Base-by-base conservation (phyloP, 2,329 filamentous ascomycete genomes). In the Xylariomycetidae sp. region DNA sequence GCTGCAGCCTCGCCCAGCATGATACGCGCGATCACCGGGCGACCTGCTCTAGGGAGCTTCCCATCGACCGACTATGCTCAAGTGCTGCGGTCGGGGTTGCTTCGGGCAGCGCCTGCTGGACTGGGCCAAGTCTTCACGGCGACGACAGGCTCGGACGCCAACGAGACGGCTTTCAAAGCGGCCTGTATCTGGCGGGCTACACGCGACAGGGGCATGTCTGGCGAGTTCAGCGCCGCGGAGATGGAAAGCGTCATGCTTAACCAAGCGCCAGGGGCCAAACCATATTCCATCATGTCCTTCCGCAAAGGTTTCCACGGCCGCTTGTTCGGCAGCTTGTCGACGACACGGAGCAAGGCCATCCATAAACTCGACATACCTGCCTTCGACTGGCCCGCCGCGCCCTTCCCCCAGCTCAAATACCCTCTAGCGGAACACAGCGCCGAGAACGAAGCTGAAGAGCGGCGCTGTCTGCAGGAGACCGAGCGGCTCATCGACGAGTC, bases 311-410 rank as follows among this genome's bases (percentile, higher is more conserved):
- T 95, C 74, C 88, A 95, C 67, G 88, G 88, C 47, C 86, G 88
- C 46, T 76, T 94, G 29, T 94, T 95, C 51, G 88, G 86, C 54
- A 82, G 76, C 38, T 74, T 95, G 35, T 90, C 85, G 40, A 94
- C 87, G 37, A 95, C 88, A 10, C 83, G 88, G 57, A 89, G 82
- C 62, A 95, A 95, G 74, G 77, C 88, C 29, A 89, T 95, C 59
- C 88, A 95, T 72, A 95, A 95, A 68, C 70, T 95, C 49, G 88
- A 95, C 57, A 94, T 95, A 50, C 88, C 88, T 16, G 85, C 88
- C 53, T 95, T 95, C 54, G 84, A 95, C 72, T 95, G 88, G 88
- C 88, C 88, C 18, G 85, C 90, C 60, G 87, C 87, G 13, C 77
- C 84, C 35, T 95, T 95, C 73, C 89, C 88, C 8, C 54, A 67